Percentiles rank a stretch among this genome's conserved stretches.
Evolutionary conservation across 2,329 filamentous ascomycete species (phyloP).

Genomic region (Diaporthe australafricana): DNA sequence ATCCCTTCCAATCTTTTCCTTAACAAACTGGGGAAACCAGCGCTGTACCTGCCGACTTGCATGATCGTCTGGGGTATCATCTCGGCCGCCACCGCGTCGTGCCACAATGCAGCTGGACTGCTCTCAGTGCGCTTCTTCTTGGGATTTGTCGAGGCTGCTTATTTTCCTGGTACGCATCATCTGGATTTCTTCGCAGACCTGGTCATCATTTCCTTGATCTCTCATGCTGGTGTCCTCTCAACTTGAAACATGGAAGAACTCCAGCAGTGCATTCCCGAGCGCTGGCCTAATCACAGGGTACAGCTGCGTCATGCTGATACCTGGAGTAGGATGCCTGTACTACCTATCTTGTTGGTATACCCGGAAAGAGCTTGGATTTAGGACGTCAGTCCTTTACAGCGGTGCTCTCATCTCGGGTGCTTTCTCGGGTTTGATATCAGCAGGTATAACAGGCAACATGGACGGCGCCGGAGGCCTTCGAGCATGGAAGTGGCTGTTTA

Average conservation of each 20-base stretch:
- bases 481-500: constrained; percentile 75
- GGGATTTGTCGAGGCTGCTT: constrained; percentile 55
- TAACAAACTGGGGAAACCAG: constrained; percentile 63
- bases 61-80: constrained; percentile 63
- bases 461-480: constrained; percentile 64
- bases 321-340: constrained; percentile 59
- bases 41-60: constrained; percentile 57
- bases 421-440: constrained; percentile 71
- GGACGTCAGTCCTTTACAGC: constrained; percentile 67
- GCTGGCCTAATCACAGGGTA: too few species aligned
- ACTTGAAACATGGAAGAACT: too few species aligned
- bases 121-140: constrained; percentile 56
- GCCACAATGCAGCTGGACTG: constrained; percentile 50
- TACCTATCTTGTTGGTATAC: constrained; percentile 74
- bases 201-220: too few species aligned
- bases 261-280: too few species aligned
- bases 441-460: constrained; percentile 71
- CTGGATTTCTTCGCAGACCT: not conserved
- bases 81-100: constrained; percentile 53
- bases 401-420: constrained; percentile 74
- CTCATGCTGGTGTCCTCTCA: too few species aligned
- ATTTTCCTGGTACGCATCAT: constrained; percentile 41
- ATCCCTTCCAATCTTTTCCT: constrained; percentile 63
- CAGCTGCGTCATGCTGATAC: constrained; percentile 25
- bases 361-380: constrained; percentile 69